Percentiles rank a stretch among this genome's conserved stretches.
These are phyloP conservation scores for Scenedesmus sp. DNA, from an alignment of 163 green algal species.

Conservation along the genomic window DNA sequence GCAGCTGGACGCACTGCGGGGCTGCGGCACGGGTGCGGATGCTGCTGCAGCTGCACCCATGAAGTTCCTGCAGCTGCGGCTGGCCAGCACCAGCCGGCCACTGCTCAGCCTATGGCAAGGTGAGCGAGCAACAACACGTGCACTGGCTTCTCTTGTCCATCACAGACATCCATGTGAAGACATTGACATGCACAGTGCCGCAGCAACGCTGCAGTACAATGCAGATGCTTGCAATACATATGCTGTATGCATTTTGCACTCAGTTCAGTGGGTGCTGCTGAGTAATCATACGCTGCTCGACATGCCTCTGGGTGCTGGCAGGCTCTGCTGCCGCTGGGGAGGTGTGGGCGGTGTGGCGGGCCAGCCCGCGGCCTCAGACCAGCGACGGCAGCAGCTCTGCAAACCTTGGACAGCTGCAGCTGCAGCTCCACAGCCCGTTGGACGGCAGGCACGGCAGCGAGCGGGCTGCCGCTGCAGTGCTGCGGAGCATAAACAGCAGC, in stretches of 20 bases:
- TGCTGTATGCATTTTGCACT: too few species aligned
- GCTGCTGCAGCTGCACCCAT: background rate
- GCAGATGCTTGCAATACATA: too few species aligned
- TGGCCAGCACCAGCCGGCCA: background rate
- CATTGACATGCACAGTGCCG: too few species aligned
- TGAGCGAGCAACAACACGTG: background rate
- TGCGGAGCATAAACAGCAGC: conserved; percentile 34
- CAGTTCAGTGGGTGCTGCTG: too few species aligned
- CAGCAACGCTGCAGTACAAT: background rate
- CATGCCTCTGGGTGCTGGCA: background rate
- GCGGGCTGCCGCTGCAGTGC: background rate
- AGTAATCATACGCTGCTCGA: too few species aligned
- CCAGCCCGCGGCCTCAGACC: background rate
- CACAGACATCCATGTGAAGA: too few species aligned
- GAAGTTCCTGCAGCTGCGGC: conserved; percentile 25
- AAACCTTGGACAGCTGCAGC: conserved; percentile 17
- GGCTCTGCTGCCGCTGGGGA: background rate
- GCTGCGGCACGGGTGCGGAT: conserved; percentile 6
- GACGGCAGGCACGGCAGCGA: conserved; percentile 3
- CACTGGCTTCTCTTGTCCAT: too few species aligned
- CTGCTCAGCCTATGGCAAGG: background rate
- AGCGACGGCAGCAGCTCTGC: background rate
- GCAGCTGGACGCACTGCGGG: conserved; percentile 38
- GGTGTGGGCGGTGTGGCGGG: conserved; percentile 42
- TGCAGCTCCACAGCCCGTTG: background rate